These are phyloP conservation scores for Calonectria leucothoes DNA, from an alignment of 2,329 filamentous ascomycete genomes.

Conservation along the genomic window DNA sequence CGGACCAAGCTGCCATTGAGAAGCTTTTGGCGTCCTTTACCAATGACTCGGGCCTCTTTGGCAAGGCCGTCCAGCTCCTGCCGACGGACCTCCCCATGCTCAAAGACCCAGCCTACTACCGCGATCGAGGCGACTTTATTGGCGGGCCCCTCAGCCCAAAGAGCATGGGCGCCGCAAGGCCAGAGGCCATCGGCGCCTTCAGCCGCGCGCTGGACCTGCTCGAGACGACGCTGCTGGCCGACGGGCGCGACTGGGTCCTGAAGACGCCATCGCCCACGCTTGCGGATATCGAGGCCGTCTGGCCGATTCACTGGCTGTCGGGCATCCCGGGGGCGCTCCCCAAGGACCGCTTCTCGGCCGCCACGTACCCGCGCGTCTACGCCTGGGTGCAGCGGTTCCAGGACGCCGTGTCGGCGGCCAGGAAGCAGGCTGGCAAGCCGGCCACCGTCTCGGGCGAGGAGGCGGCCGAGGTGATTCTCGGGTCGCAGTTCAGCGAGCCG, in stretches of 20 bases:
- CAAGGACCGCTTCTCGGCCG: slow-evolving; percentile 60
- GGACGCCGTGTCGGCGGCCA: slow-evolving; percentile 56
- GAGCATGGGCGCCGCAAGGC: slow-evolving; percentile 47
- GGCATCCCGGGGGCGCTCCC: slow-evolving; percentile 67
- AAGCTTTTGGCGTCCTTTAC: slow-evolving; percentile 67
- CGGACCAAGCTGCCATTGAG: slow-evolving; percentile 59
- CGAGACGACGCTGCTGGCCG: slow-evolving; percentile 71
- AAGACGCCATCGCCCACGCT: slow-evolving; percentile 63
- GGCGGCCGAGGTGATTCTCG: slow-evolving; percentile 60
- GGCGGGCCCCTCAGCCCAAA: slow-evolving; percentile 42
- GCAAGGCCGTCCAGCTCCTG: slow-evolving; percentile 63
- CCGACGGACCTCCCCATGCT: slow-evolving; percentile 65
- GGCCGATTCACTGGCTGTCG: slow-evolving; percentile 75
- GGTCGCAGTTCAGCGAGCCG: slow-evolving; percentile 58
- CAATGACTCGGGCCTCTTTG: slow-evolving; percentile 69
- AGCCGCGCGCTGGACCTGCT: slow-evolving; percentile 66
- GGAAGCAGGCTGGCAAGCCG: slow-evolving; percentile 48
- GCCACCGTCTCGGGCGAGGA: slow-evolving; percentile 63
- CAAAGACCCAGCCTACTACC: slow-evolving; percentile 67
- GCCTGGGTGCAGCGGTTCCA: slow-evolving; percentile 75
- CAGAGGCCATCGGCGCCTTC: slow-evolving; percentile 68
- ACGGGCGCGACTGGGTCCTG: slow-evolving; percentile 75
- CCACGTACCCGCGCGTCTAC: slow-evolving; percentile 69
- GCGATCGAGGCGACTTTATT: slow-evolving; percentile 63
- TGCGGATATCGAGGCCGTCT: slow-evolving; percentile 77